Evolutionary conservation across 2,329 filamentous ascomycete genomes (phyloP), one percentile per base, ranked within the genome.

Genomic region (Corniculantispora saksenae): DNA sequence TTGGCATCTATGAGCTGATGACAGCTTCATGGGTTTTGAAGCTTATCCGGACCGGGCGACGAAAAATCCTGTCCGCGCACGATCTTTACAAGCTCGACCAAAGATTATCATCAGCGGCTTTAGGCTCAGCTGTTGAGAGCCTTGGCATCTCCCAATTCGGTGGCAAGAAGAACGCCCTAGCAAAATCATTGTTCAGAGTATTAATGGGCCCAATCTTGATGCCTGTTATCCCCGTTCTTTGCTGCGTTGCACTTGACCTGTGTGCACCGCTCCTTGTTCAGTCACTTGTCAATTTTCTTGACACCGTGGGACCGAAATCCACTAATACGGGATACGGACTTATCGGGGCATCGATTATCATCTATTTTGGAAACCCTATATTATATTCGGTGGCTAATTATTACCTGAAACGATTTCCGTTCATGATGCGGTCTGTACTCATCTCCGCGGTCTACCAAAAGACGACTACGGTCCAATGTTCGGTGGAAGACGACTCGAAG

Each of bases 181-280:
- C 8, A 5, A 69, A 56, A 6, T 47, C 27, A 23, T 35, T 66
- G 0, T 63, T 61, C 3, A 72, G 69, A 23, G 70, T 72, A 1
- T 64, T 79, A 2, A 66, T 67, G 1, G 69, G 72, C 0, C 71
- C 72, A 0, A 60, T 76, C 1, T 48, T 78, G 0, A 56, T 76
- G 3, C 75, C 76, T 0, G 67, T 78, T 2, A 66, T 69, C 3
- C 76, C 77, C 1, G 68, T 76, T 25, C 63, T 79, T 7, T 70
- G 72, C 76, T 12, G 70, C 74, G 3, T 79, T 4, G 79, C 73
- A 10, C 79, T 81, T 65, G 77, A 70, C 25, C 79, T 80, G 47
- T 79, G 78, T 43, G 79, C 80, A 51, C 80, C 81, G 0, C 77
- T 82, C 27, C 76, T 83, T 43, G 78, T 82, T 57, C 71, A 79